Evolutionary conservation across 805 yeast species (phyloP).

Genomic region (Blastobotrys terrestris): DNA sequence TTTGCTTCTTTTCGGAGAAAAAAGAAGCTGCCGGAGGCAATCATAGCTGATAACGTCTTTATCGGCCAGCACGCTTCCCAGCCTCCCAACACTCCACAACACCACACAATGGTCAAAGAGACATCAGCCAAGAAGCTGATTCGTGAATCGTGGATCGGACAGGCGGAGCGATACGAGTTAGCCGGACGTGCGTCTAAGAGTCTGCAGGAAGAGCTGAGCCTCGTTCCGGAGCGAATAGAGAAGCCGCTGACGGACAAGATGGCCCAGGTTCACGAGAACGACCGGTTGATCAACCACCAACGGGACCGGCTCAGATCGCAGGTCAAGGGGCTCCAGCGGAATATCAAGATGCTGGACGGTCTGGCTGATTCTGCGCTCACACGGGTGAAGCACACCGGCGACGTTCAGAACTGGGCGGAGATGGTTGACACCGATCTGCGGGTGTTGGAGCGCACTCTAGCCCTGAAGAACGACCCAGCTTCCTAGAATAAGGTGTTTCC

Average conservation of each 20-base stretch:
- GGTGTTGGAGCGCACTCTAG: slow-evolving; percentile 52
- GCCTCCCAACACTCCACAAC: no score
- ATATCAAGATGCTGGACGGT: slow-evolving; percentile 8
- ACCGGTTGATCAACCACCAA: slow-evolving; percentile 16
- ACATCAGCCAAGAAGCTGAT: slow-evolving; percentile 16
- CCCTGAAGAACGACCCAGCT: background rate
- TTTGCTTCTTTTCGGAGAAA: no score
- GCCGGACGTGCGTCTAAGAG: slow-evolving; percentile 12
- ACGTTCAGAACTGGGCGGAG: slow-evolving; percentile 57
- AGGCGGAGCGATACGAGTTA: slow-evolving; percentile 16
- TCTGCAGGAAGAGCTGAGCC: slow-evolving; percentile 9
- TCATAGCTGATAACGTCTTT: no score
- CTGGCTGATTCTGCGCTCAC: slow-evolving; percentile 10
- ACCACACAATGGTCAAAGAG: slow-evolving; percentile 8
- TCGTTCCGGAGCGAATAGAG: slow-evolving; percentile 17
- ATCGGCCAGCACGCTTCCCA: no score
- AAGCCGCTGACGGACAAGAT: slow-evolving; percentile 23
- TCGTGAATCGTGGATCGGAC: slow-evolving; percentile 22
- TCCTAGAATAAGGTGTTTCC: no score
- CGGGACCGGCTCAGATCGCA: slow-evolving; percentile 6
- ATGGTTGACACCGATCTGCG: slow-evolving; percentile 64
- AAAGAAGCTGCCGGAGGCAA: no score
- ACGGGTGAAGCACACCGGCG: slow-evolving; percentile 28
- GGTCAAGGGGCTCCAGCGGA: slow-evolving; percentile 8
- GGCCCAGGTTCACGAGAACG: slow-evolving; percentile 20